Conservation (phyloP, 1,284 basidiomycete species). For the Phlebopus sp. region DNA sequence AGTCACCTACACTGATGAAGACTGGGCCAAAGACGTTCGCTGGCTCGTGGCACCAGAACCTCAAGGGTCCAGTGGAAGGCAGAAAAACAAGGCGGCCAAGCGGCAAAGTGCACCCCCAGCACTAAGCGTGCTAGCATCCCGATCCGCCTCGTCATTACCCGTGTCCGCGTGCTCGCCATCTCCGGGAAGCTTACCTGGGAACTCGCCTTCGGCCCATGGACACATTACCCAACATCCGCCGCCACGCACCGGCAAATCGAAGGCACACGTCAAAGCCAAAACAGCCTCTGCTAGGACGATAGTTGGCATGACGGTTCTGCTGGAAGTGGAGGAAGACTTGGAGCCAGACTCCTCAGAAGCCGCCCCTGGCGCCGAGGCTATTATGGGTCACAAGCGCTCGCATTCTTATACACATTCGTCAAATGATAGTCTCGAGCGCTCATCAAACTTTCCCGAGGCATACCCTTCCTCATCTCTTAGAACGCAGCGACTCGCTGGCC, state of each 20-base stretch:
- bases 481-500: constrained; percentile 23
- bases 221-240: constrained; percentile 11
- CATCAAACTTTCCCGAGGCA: constrained; percentile 18
- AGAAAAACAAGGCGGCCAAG: constrained; percentile 21
- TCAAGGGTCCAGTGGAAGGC: constrained; percentile 15
- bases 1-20: constrained; percentile 45
- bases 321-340: constrained; percentile 55
- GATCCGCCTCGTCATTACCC: constrained; percentile 21
- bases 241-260: constrained; percentile 22
- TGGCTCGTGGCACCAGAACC: constrained; percentile 50
- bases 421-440: constrained; percentile 6
- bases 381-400: constrained; percentile 12
- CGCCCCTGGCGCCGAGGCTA: neutral
- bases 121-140: constrained; percentile 15
- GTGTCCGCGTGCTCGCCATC: constrained; percentile 1
- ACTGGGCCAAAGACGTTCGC: constrained; percentile 63
- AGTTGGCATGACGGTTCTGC: constrained; percentile 52
- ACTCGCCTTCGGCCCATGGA: neutral
- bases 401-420: constrained; percentile 9
- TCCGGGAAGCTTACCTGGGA: neutral
- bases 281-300: constrained; percentile 42
- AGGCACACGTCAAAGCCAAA: constrained; percentile 27
- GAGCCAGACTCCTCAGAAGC: constrained; percentile 20
- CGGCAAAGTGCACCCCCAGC: constrained; percentile 19
- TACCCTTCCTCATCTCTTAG: constrained; percentile 27